Evolutionary conservation across 768 basidiomycete genomes (phyloP), one percentile per base, ranked within the genome.

Genomic region (Agaricus blazei): DNA sequence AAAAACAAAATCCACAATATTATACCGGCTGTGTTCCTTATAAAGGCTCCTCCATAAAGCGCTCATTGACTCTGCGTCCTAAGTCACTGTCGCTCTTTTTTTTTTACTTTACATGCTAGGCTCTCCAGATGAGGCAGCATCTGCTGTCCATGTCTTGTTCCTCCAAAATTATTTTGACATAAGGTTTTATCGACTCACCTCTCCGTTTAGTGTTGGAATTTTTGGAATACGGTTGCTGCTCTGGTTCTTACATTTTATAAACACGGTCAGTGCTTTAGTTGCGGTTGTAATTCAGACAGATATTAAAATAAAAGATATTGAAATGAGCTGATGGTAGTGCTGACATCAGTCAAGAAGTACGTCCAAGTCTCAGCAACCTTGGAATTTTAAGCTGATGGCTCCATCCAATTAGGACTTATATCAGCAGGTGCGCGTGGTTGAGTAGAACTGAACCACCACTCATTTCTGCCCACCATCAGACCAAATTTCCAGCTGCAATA

Each of bases 121-220:
- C n/a, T 12, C 11, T 8, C n/a, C 34, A 19, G 19, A 19, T 27
- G 23, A 34, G 41, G 44, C 24, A 15, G 36, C 45, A 9, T 31
- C 41, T 6, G 40, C 27, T 19, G 24, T 50, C 14, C 42, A 23
- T 11, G 48, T 52, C 12, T 45, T 52, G 28, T 40, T 59, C 31
- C 45, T 63, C 9, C 59, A 64, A 9, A 62, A 60, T 42, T 68
- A 60, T 46, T 60, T 41, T 65, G 66, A 54, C 48, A 65, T 63
- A 27, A 48, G 65, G 55, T 9, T 27, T 47, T 52, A 27, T 36
- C 19, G 19, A 19, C 19, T 15, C 1, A n/a, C 14, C 6, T 29
- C 12, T 26, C 2, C 36, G 23, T 19, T 3, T 15, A 48, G 11
- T 46, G 9, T 19, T 6, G 11, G 24, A 40, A 11, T 19, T 42